phyloP scores from a whole-genome alignment of 2,329 filamentous ascomycete species.

The Colletotrichum sp. region DNA sequence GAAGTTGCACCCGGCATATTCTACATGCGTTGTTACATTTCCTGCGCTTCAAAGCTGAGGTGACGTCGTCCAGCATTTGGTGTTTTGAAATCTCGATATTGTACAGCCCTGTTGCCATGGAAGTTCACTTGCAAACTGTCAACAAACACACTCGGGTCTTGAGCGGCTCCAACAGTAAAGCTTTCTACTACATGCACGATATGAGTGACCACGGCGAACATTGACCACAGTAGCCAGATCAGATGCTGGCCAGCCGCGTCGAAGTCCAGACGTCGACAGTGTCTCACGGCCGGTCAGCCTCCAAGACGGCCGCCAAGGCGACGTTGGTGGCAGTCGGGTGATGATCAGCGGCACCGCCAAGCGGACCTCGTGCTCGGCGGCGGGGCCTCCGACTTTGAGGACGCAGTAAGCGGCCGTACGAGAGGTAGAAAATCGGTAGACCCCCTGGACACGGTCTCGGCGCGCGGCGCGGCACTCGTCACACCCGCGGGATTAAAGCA shows the following conservation, averaged over 20 bases:
- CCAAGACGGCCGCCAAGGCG: background rate
- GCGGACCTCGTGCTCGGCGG: conserved; percentile 3
- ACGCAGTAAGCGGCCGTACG: background rate
- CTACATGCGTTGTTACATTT: background rate
- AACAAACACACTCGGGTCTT: background rate
- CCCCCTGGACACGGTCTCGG: background rate
- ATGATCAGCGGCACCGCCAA: conserved; percentile 14
- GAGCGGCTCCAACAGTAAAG: background rate
- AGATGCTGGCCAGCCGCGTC: background rate
- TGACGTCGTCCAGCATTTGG: background rate
- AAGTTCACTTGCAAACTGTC: background rate
- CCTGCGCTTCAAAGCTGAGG: background rate
- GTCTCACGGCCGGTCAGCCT: background rate
- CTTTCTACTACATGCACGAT: background rate
- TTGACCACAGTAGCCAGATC: background rate
- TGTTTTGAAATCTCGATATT: background rate
- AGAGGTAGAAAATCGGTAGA: background rate
- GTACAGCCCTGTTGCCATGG: background rate
- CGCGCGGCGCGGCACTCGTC: conserved; percentile 17
- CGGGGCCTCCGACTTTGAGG: background rate
- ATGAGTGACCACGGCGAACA: background rate
- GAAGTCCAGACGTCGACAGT: background rate
- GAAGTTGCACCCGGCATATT: background rate
- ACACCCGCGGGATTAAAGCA: background rate
- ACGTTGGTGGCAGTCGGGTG: background rate